Base-by-base conservation (phyloP, 257 asterid genomes). In the Ocimum tenuiflorum region DNA sequence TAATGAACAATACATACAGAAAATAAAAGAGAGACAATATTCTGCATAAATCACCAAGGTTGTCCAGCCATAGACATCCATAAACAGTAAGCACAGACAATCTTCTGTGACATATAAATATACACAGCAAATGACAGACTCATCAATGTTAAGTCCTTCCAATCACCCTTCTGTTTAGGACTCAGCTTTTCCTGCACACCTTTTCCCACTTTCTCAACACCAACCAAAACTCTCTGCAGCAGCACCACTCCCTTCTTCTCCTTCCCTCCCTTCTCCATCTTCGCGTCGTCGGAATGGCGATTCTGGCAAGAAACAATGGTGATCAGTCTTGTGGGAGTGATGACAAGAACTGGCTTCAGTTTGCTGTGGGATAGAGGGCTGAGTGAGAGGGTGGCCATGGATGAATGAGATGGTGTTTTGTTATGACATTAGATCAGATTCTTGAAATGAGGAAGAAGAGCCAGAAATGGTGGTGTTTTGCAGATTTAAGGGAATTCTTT, bases 121-220 rank as follows among this genome's bases (percentile, higher is more conserved):
- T 92, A 92, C 1, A 92, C 84, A 78, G 95, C 97, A 82, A 92
- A 92, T 14, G 98, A 89, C 10, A 92, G 79, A 39, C 98, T 77
- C 91, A 89, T 89, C 22, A 87, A 77, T 1, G 89, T 72, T 68
- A 92, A 24, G 42, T 92, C 98, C 43, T 89, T 92, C 98, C 96
- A 87, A 36, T 92, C 98, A 39, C 98, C 98, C 73, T 92, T 89
- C 64, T 68, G 73, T 70, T 87, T 79, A 10, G 98, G 97, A 47
- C 96, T 85, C 85, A 86, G 67, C 69, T 68, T 80, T 7, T 89
- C 91, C 60, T 70, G 79, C 47, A 89, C 9, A 13, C 74, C 84
- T 41, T 76, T 78, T 8, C 92, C 95, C 15, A 83, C 13, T 70
- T 83, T 82, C 76, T 62, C 81, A 46, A 78, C 58, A 73, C 79